Percentiles rank a stretch among this genome's conserved stretches.
Conservation (phyloP, 768 basidiomycete genomes). For the Pulveroboletus sp. region DNA sequence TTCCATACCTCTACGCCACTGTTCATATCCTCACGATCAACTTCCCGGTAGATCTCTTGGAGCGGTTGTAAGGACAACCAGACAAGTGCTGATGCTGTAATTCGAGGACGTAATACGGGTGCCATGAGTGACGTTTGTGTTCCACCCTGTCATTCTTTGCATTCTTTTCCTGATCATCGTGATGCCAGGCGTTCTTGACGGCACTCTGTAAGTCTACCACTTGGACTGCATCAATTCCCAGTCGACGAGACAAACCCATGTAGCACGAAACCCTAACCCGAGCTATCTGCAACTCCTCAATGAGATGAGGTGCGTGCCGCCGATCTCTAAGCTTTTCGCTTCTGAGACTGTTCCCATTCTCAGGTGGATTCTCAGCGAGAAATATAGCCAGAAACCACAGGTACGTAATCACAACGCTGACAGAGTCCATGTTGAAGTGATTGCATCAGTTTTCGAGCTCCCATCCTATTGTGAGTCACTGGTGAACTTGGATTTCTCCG, state of each 20-base stretch:
- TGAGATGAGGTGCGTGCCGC: constrained; percentile 37
- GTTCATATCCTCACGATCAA: not conserved
- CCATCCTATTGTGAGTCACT: constrained; percentile 39
- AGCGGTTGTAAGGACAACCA: constrained; percentile 79
- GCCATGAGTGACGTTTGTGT: constrained; percentile 73
- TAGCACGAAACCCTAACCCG: constrained; percentile 45
- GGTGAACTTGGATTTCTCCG: not conserved
- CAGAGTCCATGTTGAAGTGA: constrained; percentile 6
- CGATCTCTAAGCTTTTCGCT: not conserved
- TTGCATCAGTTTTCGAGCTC: constrained; percentile 37
- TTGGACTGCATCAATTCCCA: not conserved
- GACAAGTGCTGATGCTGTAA: constrained; percentile 74
- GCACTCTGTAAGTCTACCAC: constrained; percentile 41
- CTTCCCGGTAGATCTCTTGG: constrained; percentile 62
- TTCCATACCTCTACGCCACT: not conserved
- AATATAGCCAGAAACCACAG: constrained; percentile 59
- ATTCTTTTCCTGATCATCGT: not conserved
- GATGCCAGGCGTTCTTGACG: constrained; percentile 50
- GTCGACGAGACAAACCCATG: not conserved
- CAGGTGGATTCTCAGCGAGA: constrained; percentile 40
- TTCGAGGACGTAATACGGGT: constrained; percentile 63
- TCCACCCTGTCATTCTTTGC: not conserved
- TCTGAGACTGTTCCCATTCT: not conserved
- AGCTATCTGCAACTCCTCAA: constrained; percentile 50
- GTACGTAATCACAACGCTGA: constrained; percentile 11